Evolutionary conservation across 1,139 yeast genomes (phyloP).

Genomic region (Geotrichum restrictum): DNA sequence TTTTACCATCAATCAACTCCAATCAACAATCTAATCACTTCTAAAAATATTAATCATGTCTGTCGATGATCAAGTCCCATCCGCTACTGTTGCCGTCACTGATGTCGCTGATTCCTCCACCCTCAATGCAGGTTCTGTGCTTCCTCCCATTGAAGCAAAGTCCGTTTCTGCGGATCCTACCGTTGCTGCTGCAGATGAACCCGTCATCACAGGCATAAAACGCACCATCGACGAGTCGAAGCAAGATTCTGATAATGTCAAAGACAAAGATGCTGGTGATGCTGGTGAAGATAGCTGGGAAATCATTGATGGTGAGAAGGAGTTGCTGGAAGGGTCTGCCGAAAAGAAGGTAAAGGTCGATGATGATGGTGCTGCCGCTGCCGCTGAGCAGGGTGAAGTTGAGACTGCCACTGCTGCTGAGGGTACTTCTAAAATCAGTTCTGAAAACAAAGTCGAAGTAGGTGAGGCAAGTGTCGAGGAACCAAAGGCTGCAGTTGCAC

Average conservation of each 20-base stretch:
- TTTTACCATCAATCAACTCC: not conserved
- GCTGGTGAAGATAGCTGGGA: not conserved
- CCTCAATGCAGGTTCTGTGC: not conserved
- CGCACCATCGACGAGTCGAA: not conserved
- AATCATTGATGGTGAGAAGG: too few relatives aligned
- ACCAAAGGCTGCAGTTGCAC: slow-evolving; percentile 9
- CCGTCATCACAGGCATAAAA: not conserved
- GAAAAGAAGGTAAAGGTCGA: slow-evolving; percentile 2
- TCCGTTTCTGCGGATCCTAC: not conserved
- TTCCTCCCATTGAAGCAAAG: too few relatives aligned
- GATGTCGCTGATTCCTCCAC: not conserved
- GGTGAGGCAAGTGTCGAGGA: not conserved
- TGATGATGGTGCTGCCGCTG: not conserved
- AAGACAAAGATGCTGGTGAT: not conserved
- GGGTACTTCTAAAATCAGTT: not conserved
- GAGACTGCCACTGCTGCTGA: not conserved
- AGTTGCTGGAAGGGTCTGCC: not conserved
- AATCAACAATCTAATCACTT: not conserved
- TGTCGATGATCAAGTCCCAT: not conserved
- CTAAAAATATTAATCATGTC: not conserved
- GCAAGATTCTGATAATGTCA: not conserved
- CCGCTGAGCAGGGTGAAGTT: not conserved
- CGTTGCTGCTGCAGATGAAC: slow-evolving; percentile 2
- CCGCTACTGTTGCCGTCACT: slow-evolving; percentile 1
- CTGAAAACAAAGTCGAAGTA: not conserved